Evolutionary conservation across 768 basidiomycete species (phyloP).

Genomic region (Suillus subalutaceus): DNA sequence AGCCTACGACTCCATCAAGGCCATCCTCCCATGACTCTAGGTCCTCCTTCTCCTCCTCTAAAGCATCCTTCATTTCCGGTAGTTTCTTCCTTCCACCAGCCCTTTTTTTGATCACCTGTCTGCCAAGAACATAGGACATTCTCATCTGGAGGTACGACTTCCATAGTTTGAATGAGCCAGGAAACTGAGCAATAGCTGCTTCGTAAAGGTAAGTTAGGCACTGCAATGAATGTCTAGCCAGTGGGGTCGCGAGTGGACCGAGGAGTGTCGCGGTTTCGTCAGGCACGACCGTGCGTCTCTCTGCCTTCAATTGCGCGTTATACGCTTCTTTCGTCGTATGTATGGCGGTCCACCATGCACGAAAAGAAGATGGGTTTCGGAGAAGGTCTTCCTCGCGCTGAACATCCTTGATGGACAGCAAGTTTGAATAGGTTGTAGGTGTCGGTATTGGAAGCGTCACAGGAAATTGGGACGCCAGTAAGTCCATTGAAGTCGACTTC

Average conservation of each 20-base stretch:
- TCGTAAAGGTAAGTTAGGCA: slow-evolving; percentile 93
- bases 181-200: slow-evolving; percentile 84
- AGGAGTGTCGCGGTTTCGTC: slow-evolving; percentile 61
- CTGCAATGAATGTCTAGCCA: slow-evolving; percentile 76
- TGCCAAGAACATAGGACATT: slow-evolving; percentile 85
- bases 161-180: slow-evolving; percentile 94
- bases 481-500: slow-evolving; percentile 51
- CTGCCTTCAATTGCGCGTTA: slow-evolving; percentile 56
- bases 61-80: slow-evolving; percentile 85
- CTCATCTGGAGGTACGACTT: slow-evolving; percentile 87
- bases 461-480: slow-evolving; percentile 68
- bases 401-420: slow-evolving; percentile 76
- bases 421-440: slow-evolving; percentile 73
- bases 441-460: slow-evolving; percentile 85
- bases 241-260: slow-evolving; percentile 77
- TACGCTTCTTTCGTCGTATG: slow-evolving; percentile 71
- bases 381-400: slow-evolving; percentile 93
- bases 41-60: slow-evolving; percentile 83
- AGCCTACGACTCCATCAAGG: slow-evolving; percentile 88
- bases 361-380: slow-evolving; percentile 87
- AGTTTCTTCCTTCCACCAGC: slow-evolving; percentile 91
- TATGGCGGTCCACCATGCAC: slow-evolving; percentile 92
- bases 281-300: slow-evolving; percentile 47
- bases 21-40: slow-evolving; percentile 85
- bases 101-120: slow-evolving; percentile 67